Evolutionary conservation across 2,329 filamentous ascomycete species (phyloP), one percentile per base, ranked within the genome.

Genomic region (Ophiocordyceps australis): DNA sequence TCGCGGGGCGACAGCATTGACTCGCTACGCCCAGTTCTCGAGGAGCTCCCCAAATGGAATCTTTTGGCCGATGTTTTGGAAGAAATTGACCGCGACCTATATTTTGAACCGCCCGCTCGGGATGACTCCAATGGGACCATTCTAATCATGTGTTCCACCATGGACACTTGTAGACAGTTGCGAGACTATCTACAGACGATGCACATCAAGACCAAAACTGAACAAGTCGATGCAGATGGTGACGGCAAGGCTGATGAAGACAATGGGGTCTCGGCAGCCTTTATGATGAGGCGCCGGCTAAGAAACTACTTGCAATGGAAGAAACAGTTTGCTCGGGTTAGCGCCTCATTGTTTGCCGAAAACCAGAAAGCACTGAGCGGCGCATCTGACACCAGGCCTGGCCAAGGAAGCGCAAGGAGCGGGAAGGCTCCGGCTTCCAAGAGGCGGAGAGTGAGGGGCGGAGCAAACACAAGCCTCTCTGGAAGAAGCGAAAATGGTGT

Each of bases 11-110:
- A 54, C 11, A 43, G 57, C 42, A 41, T 69, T 36, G 49, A 82
- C 37, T 67, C 74, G 1, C 55, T 94, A 7, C 62, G 70, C 5
- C 81, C 86, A 1, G 76, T 92, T 1, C 62, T 98, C 2, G 89
- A 98, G 49, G 85, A 94, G 45, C 74, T 91, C 37, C 89, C 89
- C 4, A 98, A 98, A 46, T 98, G 89, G 89, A 62, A 62, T 15
- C 59, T 93, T 11, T 57, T 98, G 12, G 76, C 81, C n/a, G 83
- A 94, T 29, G 74, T 94, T 1, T 55, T 98, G 5, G 76, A 86
- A 34, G 89, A 98, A 49, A 93, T 98, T 37, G 89, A 95, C 41
- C 70, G 75, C 27, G 85, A 93, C 41, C 62, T 82, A 11, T 89
- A 91, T 45, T 75, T 91, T 41, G 85, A 91, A 34, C 77, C 81